Evolutionary conservation across 306 rosid genomes (phyloP).

Genomic region (Rosa multiflora): DNA sequence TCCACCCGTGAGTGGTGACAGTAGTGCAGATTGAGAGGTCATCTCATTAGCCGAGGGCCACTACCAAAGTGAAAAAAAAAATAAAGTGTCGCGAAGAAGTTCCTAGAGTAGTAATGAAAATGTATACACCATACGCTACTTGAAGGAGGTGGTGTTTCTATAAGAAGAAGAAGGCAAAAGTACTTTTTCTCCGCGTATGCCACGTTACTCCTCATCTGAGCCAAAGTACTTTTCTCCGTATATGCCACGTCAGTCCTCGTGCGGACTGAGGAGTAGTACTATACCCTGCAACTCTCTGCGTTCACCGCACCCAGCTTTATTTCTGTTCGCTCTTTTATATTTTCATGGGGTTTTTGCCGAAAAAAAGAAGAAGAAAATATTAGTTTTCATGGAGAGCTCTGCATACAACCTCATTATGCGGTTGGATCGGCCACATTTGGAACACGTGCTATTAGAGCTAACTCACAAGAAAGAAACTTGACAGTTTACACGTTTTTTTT

Average conservation of each 20-base stretch:
- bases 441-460: too few species aligned
- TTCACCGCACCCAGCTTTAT: not conserved
- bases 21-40: constrained; percentile 22
- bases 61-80: not conserved
- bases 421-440: too few species aligned
- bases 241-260: constrained; percentile 16
- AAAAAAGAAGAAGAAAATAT: not conserved
- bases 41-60: constrained; percentile 3
- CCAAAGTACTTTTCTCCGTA: constrained; percentile 23
- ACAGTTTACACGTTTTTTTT: too few species aligned
- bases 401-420: too few species aligned
- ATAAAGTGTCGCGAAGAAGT: constrained; percentile 10
- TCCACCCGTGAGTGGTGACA: constrained; percentile 19
- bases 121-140: not conserved
- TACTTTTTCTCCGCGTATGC: constrained; percentile 17
- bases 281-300: not conserved
- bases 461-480: too few species aligned
- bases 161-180: constrained; percentile 22
- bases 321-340: not conserved
- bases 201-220: not conserved
- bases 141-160: constrained; percentile 15
- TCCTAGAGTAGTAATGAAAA: constrained; percentile 20
- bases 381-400: not conserved
- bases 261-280: not conserved
- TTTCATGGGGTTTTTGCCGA: not conserved